Evolutionary conservation across 2,329 filamentous ascomycete species (phyloP).

Genomic region (Westerdykella sp.): DNA sequence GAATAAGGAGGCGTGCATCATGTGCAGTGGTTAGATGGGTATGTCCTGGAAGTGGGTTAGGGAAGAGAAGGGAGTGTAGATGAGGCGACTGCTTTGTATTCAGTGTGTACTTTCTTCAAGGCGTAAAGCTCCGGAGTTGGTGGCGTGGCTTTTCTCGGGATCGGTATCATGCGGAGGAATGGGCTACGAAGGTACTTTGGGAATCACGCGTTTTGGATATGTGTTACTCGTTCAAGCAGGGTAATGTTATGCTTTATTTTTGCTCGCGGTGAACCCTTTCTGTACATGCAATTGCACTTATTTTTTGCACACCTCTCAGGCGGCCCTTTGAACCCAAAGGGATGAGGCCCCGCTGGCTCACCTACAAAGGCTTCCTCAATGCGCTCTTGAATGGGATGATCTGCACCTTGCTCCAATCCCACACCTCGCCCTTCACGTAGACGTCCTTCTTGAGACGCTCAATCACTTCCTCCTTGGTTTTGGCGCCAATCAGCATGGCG

Average conservation of each 20-base stretch:
- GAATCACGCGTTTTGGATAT: neutral
- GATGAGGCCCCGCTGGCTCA: neutral
- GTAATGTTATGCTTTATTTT: neutral
- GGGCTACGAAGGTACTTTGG: neutral
- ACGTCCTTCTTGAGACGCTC: slow-evolving; percentile 64
- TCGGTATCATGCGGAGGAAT: neutral
- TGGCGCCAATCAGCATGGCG: slow-evolving; percentile 60
- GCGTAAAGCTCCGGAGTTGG: neutral
- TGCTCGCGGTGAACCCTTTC: neutral
- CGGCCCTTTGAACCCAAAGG: too few species aligned
- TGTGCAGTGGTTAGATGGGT: slow-evolving; percentile 82
- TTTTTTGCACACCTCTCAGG: too few species aligned
- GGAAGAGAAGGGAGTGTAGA: neutral
- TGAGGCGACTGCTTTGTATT: neutral
- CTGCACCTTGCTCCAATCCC: slow-evolving; percentile 57
- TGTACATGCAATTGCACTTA: too few species aligned
- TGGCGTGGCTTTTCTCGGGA: neutral
- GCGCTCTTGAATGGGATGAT: slow-evolving; percentile 47
- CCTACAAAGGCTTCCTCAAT: slow-evolving; percentile 39
- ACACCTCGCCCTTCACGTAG: slow-evolving; percentile 66
- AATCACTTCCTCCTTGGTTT: slow-evolving; percentile 62
- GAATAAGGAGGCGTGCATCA: slow-evolving; percentile 88
- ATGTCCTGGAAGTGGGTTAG: neutral
- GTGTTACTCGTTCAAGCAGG: too few species aligned
- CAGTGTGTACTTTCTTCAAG: neutral